These are phyloP conservation scores for Rhypophila decipiens DNA, from an alignment of 495 filamentous ascomycete genomes.

Conservation along the genomic window DNA sequence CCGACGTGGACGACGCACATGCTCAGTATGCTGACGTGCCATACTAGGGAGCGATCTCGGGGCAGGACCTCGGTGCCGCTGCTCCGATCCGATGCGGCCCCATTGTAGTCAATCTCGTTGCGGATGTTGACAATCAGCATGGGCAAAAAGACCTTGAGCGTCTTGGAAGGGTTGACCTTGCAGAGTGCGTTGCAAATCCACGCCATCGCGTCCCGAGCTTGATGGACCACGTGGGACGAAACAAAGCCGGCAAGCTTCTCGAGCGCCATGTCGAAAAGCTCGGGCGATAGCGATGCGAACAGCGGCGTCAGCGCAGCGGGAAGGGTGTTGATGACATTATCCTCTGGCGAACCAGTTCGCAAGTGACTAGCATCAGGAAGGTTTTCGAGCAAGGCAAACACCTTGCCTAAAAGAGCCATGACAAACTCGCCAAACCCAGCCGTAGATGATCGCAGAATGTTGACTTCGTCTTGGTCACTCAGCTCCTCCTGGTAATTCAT, in stretches of 20 bases:
- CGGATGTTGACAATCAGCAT: constrained; percentile 86
- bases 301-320: constrained; percentile 88
- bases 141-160: constrained; percentile 81
- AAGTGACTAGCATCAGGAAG: constrained; percentile 83
- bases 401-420: constrained; percentile 79
- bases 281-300: constrained; percentile 84
- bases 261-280: constrained; percentile 85
- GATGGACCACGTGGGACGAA: constrained; percentile 92
- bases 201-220: constrained; percentile 95
- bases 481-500: constrained; percentile 81
- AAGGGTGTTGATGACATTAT: constrained; percentile 93
- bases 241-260: constrained; percentile 90
- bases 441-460: constrained; percentile 92
- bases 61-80: constrained; percentile 91
- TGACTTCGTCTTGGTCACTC: constrained; percentile 77
- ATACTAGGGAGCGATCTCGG: constrained; percentile 85
- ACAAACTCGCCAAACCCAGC: constrained; percentile 90
- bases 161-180: constrained; percentile 90
- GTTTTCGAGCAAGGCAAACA: constrained; percentile 94
- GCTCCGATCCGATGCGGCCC: constrained; percentile 89
- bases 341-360: constrained; percentile 85
- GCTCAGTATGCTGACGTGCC: constrained; percentile 95
- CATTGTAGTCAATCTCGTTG: constrained; percentile 94
- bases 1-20: constrained; percentile 99
- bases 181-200: constrained; percentile 95